Evolutionary conservation across 2,329 filamentous ascomycete species (phyloP), one percentile per base, ranked within the genome.

Genomic region (Eutypella sp.): DNA sequence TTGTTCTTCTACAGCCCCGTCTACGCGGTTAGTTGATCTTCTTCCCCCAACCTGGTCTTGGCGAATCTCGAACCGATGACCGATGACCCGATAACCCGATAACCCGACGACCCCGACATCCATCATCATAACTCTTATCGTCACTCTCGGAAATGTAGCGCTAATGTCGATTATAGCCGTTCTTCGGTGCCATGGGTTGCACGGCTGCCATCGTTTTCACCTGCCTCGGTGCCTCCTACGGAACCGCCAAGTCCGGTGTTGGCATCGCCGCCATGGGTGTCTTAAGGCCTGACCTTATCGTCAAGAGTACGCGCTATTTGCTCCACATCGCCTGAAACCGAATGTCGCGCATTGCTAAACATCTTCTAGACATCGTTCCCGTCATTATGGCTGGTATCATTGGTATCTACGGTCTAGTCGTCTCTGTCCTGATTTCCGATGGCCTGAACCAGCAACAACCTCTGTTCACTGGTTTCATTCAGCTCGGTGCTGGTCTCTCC

Each of bases 351-450:
- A 60, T 41, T 41, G 38, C 55, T 61, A 48, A 60, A 48, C 40
- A 25, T 20, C 18, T 11, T 7, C 23, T 38, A 97, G 92, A 96
- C 81, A 96, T 97, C 71, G 92, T 97, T 56, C 93, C 93, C 69
- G 93, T 97, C 73, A 96, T 99, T 84, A 99, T 99, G 93, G 93
- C 93, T 79, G 93, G 93, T 97, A 99, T 99, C 74, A 97, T 99
- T 74, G 93, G 89, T 87, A 97, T 99, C 72, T 99, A 93, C 76
- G 88, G 88, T 63, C 81, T 93, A 56, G 88, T 93, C 72, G 87
- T 92, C 51, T 91, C 88, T 16, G 88, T 93, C 68, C 74, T 93
- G 63, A 89, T 93, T 66, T 90, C 88, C 64, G 87, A 89, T 68
- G 83, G 82, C 61, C 75, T 93, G 55, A 78, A 76, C 60, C 87